Conservation (phyloP, 2,329 filamentous ascomycete species). For the Penicillium sp. region DNA sequence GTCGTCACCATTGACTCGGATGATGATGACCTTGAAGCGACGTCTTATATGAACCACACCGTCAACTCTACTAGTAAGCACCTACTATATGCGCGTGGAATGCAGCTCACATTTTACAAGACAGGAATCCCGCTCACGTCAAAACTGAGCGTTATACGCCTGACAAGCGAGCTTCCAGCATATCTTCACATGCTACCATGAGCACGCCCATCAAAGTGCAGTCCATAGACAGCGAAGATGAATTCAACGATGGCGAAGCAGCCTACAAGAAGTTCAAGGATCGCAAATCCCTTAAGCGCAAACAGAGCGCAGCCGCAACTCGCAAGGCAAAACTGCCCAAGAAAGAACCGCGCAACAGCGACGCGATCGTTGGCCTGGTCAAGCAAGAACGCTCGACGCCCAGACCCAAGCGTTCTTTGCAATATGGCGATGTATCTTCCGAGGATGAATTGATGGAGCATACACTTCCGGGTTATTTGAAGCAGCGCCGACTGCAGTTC, state of each 20-base stretch:
- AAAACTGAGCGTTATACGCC: slow-evolving; percentile 1
- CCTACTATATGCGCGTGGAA: slow-evolving; percentile 7
- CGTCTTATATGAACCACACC: slow-evolving; percentile 19
- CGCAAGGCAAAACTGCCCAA: slow-evolving; percentile 44
- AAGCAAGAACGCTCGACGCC: slow-evolving; percentile 25
- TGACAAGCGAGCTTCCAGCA: slow-evolving; percentile 1
- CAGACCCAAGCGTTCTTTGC: slow-evolving; percentile 29
- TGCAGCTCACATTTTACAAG: slow-evolving; percentile 19
- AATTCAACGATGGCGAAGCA: slow-evolving; percentile 37
- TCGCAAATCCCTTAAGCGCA: slow-evolving; percentile 51
- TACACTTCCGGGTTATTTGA: slow-evolving; percentile 67
- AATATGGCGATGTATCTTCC: slow-evolving; percentile 46
- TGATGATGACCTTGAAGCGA: slow-evolving; percentile 44
- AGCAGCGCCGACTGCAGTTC: slow-evolving; percentile 62
- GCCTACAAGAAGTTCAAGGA: slow-evolving; percentile 62
- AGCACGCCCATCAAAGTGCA: slow-evolving; percentile 22
- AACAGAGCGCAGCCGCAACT: slow-evolving; percentile 47
- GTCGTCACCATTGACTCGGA: slow-evolving; percentile 29
- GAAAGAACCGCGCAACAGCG: slow-evolving; percentile 29
- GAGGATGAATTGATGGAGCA: slow-evolving; percentile 54
- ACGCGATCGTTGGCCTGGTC: slow-evolving; percentile 36
- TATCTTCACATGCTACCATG: slow-evolving; percentile 9
- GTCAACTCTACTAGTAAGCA: slow-evolving; percentile 12
- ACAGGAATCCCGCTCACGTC: background rate
- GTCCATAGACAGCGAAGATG: slow-evolving; percentile 26